phyloP scores from a whole-genome alignment of 148 eudicot genomes.

The Persicaria tinctoria region DNA sequence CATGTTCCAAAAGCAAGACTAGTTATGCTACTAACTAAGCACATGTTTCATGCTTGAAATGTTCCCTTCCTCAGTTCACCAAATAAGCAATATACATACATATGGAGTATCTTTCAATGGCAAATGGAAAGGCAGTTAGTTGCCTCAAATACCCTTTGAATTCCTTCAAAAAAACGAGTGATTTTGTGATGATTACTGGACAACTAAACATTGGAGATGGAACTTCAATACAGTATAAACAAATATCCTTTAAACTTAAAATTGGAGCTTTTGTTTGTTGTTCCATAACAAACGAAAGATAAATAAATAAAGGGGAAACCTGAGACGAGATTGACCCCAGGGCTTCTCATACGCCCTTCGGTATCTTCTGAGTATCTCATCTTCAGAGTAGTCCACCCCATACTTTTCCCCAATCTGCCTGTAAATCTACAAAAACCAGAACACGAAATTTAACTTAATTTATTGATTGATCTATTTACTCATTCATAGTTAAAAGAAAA shows the following conservation, averaged over 20 bases:
- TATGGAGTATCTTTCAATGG: too few relatives aligned
- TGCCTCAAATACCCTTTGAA: too few relatives aligned
- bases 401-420: conserved; percentile 89
- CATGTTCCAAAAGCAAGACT: conserved; percentile 12
- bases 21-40: neutral
- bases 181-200: too few relatives aligned
- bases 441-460: neutral
- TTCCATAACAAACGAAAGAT: neutral
- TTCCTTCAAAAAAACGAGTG: too few relatives aligned
- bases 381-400: conserved; percentile 73
- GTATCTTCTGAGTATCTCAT: conserved; percentile 68
- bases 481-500: neutral
- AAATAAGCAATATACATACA: too few relatives aligned
- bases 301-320: conserved; percentile 26
- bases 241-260: too few relatives aligned
- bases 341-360: conserved; percentile 92
- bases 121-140: too few relatives aligned
- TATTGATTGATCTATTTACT: neutral
- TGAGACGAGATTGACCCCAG: conserved; percentile 89
- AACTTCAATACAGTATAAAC: too few relatives aligned
- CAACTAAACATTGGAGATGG: too few relatives aligned
- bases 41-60: neutral
- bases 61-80: neutral
- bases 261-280: too few relatives aligned
- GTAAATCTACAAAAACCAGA: conserved; percentile 18